phyloP scores from a whole-genome alignment of 164 flowering plant genomes.

The Vitis labrusca region DNA sequence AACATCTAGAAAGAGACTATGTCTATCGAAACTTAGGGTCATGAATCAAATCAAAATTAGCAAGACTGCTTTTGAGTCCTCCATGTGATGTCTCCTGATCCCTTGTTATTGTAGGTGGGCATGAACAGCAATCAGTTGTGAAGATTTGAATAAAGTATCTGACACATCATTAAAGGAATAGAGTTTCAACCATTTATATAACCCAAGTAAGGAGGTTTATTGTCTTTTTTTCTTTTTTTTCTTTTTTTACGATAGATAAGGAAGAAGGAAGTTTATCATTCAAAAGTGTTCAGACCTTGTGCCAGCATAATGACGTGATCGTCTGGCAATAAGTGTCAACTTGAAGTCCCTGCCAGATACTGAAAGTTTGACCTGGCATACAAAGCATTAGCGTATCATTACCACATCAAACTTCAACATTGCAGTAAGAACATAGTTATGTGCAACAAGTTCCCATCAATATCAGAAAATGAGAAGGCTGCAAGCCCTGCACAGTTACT shows the following conservation, averaged over 20 bases:
- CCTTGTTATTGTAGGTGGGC: neutral
- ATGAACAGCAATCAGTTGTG: neutral
- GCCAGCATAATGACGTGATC: slow-evolving; percentile 98
- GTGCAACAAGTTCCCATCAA: neutral
- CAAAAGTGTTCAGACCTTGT: slow-evolving; percentile 64
- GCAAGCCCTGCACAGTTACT: neutral
- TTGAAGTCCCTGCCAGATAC: slow-evolving; percentile 64
- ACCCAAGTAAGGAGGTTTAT: neutral
- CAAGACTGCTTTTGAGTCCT: neutral
- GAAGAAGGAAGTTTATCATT: neutral
- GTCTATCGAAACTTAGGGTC: neutral
- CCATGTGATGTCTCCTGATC: neutral
- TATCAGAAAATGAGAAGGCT: neutral
- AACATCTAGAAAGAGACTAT: neutral
- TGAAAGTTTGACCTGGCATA: slow-evolving; percentile 55
- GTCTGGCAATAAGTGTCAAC: slow-evolving; percentile 89
- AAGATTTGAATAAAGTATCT: neutral
- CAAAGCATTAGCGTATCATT: slow-evolving; percentile 16
- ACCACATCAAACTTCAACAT: neutral
- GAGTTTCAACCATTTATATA: neutral
- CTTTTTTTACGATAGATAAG: too few relatives aligned
- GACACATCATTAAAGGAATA: neutral
- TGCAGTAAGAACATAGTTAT: neutral
- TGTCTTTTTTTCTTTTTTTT: too few relatives aligned
- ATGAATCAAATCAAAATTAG: neutral